Evolutionary conservation across 2,329 filamentous ascomycete species (phyloP), one percentile per base, ranked within the genome.

Genomic region (Albophoma yamanashiensis): DNA sequence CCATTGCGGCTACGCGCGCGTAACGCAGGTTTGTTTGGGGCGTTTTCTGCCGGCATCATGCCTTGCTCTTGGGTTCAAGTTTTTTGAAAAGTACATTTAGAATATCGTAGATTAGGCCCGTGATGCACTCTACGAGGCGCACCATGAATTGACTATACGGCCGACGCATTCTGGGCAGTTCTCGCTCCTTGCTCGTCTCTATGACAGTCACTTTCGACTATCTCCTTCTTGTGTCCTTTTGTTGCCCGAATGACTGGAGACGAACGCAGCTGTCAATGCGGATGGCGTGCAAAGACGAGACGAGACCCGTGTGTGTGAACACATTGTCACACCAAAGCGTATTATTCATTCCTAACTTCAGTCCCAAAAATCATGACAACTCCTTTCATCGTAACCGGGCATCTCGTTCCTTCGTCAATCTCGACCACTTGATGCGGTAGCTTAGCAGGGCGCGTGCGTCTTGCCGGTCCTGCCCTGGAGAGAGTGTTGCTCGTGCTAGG

Each of bases 391-490:
- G 12, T 20, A 14, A n/a, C 9, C 17, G 8, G 50, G 9, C 50
- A 36, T 36, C 14, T 53, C 20, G 20, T 53, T 36, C 31, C 31
- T 36, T 40, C 58, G 52, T 60, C 22, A 12, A 38, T 55, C 27
- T 31, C 27, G 27, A 31, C 5, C 27, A 31, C 27, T 31, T 31
- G 27, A 5, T 31, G 27, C 2, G n/a, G 20, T 38, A 2, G 8
- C 7, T 9, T 84, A 96, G 76, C 92, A 97, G 61, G 95, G 79
- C 45, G 85, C 87, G 74, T 96, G 92, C 1, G 91, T 93, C 83
- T 97, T 97, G 59, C 91, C 92, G 61, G 85, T 84, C 83, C 94
- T 92, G 20, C 90, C 92, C 76, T 96, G 91, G 66, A 97, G 77
- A 60, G 89, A 93, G 75, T 97, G 93, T 67, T 84, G 84, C 77